phyloP scores from a whole-genome alignment of 805 yeast genomes.

The Wickerhamiella brachini region DNA sequence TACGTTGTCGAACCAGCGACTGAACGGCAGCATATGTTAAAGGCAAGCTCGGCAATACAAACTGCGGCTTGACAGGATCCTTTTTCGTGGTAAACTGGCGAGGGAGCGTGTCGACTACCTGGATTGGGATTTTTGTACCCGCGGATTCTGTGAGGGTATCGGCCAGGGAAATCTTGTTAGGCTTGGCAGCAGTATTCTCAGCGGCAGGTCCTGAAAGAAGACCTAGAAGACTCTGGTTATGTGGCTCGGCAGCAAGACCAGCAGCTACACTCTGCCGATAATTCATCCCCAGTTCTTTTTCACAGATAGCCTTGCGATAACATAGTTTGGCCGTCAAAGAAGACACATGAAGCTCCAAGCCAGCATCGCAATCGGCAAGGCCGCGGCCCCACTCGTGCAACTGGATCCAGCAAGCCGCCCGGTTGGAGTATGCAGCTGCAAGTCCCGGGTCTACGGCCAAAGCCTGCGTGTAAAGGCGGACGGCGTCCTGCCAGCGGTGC shows the following conservation, averaged over 20 bases:
- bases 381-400: conserved; percentile 10
- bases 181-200: too few species aligned
- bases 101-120: conserved; percentile 6
- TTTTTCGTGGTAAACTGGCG: neutral
- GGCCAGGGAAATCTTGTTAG: too few species aligned
- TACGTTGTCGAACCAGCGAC: conserved; percentile 6
- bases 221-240: conserved; percentile 9
- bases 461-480: conserved; percentile 11
- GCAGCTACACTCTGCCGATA: conserved; percentile 1
- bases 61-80: neutral
- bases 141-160: too few species aligned
- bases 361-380: conserved; percentile 11
- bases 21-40: conserved; percentile 14
- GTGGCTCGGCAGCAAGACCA: conserved; percentile 14
- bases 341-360: neutral
- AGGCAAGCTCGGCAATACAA: conserved; percentile 11
- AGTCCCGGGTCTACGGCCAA: conserved; percentile 9
- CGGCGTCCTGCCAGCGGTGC: conserved; percentile 8
- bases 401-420: conserved; percentile 17
- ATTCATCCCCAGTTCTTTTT: conserved; percentile 9
- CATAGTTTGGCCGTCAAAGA: conserved; percentile 6
- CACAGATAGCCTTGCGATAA: conserved; percentile 14
- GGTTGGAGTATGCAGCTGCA: conserved; percentile 14
- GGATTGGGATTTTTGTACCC: neutral
- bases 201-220: too few species aligned